Evolutionary conservation across 305 asterid genomes (phyloP).

Genomic region (Fraxinus floribunda): DNA sequence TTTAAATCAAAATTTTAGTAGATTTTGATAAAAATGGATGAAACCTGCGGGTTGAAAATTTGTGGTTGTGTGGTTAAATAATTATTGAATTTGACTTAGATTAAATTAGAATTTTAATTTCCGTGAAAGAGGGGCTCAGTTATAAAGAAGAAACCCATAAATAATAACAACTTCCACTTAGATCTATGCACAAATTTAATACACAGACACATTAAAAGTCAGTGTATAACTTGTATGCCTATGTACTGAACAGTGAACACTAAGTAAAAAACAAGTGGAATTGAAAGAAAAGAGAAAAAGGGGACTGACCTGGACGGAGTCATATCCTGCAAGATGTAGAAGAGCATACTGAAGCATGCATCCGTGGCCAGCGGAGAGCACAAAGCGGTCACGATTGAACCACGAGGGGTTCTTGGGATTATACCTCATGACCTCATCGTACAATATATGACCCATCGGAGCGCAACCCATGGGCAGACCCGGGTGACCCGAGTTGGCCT

Average conservation of each 20-base stretch:
- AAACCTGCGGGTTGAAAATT: too few relatives aligned
- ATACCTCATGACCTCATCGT: slow-evolving; percentile 91
- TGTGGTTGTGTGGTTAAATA: too few relatives aligned
- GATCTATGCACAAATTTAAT: neutral
- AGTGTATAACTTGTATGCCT: neutral
- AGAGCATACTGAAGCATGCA: slow-evolving; percentile 99
- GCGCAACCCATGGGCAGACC: slow-evolving; percentile 99
- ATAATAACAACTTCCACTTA: neutral
- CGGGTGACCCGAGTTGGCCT: slow-evolving; percentile 97
- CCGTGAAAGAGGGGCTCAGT: too few relatives aligned
- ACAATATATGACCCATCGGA: slow-evolving; percentile 93
- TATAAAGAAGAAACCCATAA: neutral
- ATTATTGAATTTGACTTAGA: too few relatives aligned
- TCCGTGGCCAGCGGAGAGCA: slow-evolving; percentile 97
- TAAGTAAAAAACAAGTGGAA: neutral
- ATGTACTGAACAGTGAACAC: neutral
- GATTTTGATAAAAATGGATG: too few relatives aligned
- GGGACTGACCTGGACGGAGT: slow-evolving; percentile 66
- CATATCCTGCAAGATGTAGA: slow-evolving; percentile 94
- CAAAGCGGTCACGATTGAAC: slow-evolving; percentile 95
- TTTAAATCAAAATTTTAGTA: too few relatives aligned
- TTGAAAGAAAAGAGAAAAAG: neutral
- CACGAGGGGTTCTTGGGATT: slow-evolving; percentile 93
- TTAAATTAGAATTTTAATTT: too few relatives aligned
- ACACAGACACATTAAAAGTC: neutral